Evolutionary conservation across 2,329 filamentous ascomycete genomes (phyloP), one percentile per base, ranked within the genome.

Genomic region (Sordariomycetes sp.): DNA sequence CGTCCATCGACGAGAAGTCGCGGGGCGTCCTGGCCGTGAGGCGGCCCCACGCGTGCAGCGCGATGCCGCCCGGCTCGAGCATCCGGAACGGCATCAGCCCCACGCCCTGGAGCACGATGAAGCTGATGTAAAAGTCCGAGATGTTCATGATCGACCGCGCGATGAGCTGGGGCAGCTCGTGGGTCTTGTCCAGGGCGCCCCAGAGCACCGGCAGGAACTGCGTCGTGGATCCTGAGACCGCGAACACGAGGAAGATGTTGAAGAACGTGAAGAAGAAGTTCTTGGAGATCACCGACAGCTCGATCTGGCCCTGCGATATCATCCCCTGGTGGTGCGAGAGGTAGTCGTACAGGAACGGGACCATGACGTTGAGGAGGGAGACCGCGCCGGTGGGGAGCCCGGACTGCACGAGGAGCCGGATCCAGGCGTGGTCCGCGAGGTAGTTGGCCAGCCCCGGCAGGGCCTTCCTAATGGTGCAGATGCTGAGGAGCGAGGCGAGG

Each of bases 201-300:
- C 83, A 83, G 53, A 97, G 78, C 57, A 88, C 81, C 37, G 78
- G 77, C 71, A 85, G 85, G 67, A 96, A 89, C 58, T 86, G 83
- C 46, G 87, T 84, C 72, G 89, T 90, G 4, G 91, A 90, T 58
- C 88, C 89, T 53, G 96, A 89, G 28, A 94, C 81, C 1, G 93
- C 95, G 70, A 97, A 97, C 52, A 97, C 83, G 55, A 97, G 82
- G 73, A 99, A 99, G 59, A 97, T 90, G 73, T 99, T 99, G 82
- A 99, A 97, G 72, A 99, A 99, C 11, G 89, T 92, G 70, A 99
- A 99, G 79, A 97, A 96, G 74, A 97, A 99, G 72, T 97, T 99
- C 75, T 99, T 99, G 58, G 90, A 96, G 63, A 99, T 93, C 52
- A 95, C 80, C 0, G 94, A 97, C 7, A 99, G 79, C 71, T 97